Evolutionary conservation across 352 stramenopile genomes (phyloP), one percentile per base, ranked within the genome.

Genomic region (Plasmopara muralis): DNA sequence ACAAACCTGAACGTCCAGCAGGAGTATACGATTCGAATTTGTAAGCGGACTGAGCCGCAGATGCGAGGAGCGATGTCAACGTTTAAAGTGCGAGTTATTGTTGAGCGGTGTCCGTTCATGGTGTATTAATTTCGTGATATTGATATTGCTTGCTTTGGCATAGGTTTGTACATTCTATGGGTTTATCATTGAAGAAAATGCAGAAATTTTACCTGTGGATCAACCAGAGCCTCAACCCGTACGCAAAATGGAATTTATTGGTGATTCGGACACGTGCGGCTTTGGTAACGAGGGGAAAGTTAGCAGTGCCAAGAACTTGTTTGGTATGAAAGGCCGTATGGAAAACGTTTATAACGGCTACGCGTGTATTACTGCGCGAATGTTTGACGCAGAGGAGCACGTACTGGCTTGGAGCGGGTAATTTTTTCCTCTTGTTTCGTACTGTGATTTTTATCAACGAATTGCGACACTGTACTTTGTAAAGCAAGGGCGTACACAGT

Each of bases 261-360:
- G 83, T 34, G 83, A 91, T 51, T 90, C 82, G 38, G 79, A 89
- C 48, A 92, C 83, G 18, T 89, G 81, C 53, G 83, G 75, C 5
- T 89, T 91, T 37, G 81, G 83, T n/a, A 93, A 93, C 43, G 83
- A 93, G 55, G 81, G 83, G 46, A 83, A 83, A 40, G 68, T 69
- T 20, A 83, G 71, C 43, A 85, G 76, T 47, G 69, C 73, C 34
- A 87, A 86, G 50, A 85, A 77, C 35, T 62, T 88, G 31, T 93
- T 93, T 41, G 76, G 81, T 43, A 87, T 92, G 71, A 93, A 93
- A 55, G 83, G 81, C 6, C 81, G 81, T 25, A 91, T 90, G 79
- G 81, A 92, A 55, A 93, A 93, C 57, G 77, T 92, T 13, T 88
- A 91, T 67, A 93, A 93, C 47, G 75, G 78, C 42, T 93, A 89